Percentiles rank a stretch among this genome's conserved stretches.
Conservation (phyloP, 2,329 filamentous ascomycete species). For the Aspergillus jensenii region DNA sequence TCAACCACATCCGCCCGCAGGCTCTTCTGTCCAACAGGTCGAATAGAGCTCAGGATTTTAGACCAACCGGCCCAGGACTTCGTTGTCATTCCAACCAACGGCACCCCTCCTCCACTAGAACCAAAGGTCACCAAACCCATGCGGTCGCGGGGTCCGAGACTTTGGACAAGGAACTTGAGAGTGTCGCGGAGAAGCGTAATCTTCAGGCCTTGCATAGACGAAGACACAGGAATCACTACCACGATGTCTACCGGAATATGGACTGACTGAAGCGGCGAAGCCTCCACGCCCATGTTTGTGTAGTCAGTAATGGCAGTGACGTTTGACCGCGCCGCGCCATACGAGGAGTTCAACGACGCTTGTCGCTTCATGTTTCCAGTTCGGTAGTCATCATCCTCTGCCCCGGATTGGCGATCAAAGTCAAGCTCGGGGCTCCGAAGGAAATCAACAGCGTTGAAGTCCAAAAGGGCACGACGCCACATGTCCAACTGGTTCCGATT, state of each 20-base stretch:
- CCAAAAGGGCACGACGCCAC: conserved; percentile 84
- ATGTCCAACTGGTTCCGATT: conserved; percentile 76
- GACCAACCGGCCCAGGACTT: conserved; percentile 93
- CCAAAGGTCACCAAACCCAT: conserved; percentile 98
- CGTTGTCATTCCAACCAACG: conserved; percentile 96
- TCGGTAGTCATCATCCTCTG: conserved; percentile 84
- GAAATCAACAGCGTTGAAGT: conserved; percentile 71
- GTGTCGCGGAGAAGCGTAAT: conserved; percentile 92
- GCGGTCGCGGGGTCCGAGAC: conserved; percentile 85
- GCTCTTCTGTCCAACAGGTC: conserved; percentile 94
- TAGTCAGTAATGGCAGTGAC: conserved; percentile 93
- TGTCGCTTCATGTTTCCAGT: conserved; percentile 62
- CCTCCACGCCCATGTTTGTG: conserved; percentile 63
- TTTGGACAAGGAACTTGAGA: conserved; percentile 85
- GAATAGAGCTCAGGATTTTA: conserved; percentile 80
- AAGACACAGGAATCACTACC: conserved; percentile 93
- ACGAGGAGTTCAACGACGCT: conserved; percentile 79
- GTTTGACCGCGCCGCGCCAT: conserved; percentile 76
- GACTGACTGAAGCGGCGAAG: conserved; percentile 63
- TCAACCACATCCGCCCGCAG: conserved; percentile 95
- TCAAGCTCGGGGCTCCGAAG: conserved; percentile 75
- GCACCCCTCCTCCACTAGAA: conserved; percentile 87
- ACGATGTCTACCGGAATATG: conserved; percentile 95
- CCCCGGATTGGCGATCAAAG: conserved; percentile 69
- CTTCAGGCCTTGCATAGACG: conserved; percentile 99